phyloP scores from a whole-genome alignment of 2,329 filamentous ascomycete genomes.

The Fusarium longipes region DNA sequence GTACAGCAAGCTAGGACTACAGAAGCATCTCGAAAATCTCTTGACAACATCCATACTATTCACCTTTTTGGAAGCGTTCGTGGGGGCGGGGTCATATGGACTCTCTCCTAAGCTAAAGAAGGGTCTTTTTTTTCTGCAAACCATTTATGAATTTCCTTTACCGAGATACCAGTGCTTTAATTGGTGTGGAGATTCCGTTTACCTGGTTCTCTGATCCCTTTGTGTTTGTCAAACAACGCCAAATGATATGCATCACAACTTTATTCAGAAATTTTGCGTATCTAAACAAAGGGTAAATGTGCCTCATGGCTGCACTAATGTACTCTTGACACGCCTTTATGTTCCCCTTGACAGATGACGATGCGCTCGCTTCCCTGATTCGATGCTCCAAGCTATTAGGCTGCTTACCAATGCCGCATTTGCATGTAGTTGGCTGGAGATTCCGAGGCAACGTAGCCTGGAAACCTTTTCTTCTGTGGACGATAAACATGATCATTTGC shows the following conservation, averaged over 20 bases:
- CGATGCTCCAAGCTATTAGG: not conserved
- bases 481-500: not conserved
- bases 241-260: not conserved
- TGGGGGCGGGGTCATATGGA: constrained; percentile 5
- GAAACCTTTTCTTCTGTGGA: constrained; percentile 20
- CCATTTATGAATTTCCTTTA: not conserved
- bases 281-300: constrained; percentile 14
- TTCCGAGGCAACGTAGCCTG: constrained; percentile 9
- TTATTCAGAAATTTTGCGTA: not conserved
- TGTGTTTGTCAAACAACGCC: not conserved
- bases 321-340: not conserved
- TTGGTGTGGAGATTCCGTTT: not conserved
- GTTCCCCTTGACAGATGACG: not conserved
- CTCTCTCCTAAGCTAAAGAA: not conserved
- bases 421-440: constrained; percentile 8
- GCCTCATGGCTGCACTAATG: not conserved
- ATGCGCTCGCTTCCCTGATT: constrained; percentile 22
- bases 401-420: constrained; percentile 29
- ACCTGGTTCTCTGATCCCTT: not conserved
- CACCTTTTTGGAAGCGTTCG: constrained; percentile 2
- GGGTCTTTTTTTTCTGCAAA: not conserved
- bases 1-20: not conserved
- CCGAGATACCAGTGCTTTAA: not conserved
- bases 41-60: not conserved
- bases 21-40: not conserved